Conservation (phyloP, 306 rosid genomes). For the Quercus bicolor region DNA sequence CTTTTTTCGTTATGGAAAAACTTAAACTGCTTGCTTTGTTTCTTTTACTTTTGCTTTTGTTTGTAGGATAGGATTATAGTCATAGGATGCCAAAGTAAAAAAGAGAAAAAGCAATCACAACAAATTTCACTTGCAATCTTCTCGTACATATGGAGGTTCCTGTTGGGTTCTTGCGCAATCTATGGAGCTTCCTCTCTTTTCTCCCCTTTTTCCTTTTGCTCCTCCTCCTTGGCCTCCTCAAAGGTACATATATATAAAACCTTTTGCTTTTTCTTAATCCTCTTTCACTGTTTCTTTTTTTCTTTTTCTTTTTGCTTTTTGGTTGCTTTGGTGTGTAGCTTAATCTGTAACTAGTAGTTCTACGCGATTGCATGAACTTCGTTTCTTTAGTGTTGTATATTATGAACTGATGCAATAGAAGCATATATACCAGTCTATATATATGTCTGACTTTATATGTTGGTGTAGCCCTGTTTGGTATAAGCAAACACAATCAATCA, state of each 20-base stretch:
- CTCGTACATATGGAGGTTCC: conserved; percentile 40
- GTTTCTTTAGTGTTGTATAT: background rate
- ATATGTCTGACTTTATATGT: too few species aligned
- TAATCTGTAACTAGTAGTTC: background rate
- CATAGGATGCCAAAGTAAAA: background rate
- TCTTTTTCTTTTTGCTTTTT: background rate
- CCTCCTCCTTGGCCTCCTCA: conserved; percentile 53
- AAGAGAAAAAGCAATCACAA: background rate
- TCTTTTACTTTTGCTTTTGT: background rate
- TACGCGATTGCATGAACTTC: background rate
- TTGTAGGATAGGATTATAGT: background rate
- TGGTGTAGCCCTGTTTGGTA: too few species aligned
- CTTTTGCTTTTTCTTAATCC: background rate
- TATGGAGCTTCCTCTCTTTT: conserved; percentile 63
- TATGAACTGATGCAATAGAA: background rate
- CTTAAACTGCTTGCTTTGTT: background rate
- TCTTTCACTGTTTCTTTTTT: too few species aligned
- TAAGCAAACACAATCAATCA: too few species aligned
- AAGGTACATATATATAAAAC: conserved; percentile 40
- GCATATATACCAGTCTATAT: background rate
- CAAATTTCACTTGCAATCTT: too few species aligned
- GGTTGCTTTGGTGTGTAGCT: background rate
- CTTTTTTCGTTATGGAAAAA: background rate
- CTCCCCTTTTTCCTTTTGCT: conserved; percentile 67
- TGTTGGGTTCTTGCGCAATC: conserved; percentile 28